phyloP scores from a whole-genome alignment of 1,284 basidiomycete genomes.

The Lentinula novae-zelandiae region DNA sequence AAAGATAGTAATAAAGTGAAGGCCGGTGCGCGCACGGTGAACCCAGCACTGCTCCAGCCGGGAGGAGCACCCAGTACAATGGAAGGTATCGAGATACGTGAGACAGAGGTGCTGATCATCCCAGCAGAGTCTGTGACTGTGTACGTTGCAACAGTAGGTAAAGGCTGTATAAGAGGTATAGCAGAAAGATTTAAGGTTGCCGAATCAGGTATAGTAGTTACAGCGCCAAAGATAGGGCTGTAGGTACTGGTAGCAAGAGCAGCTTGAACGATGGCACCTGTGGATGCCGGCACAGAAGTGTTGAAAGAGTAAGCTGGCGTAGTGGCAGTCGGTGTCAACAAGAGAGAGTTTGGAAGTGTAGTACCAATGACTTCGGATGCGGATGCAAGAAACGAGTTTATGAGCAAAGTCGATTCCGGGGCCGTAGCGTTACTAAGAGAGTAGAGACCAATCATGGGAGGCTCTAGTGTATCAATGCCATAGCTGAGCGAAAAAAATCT shows the following conservation, averaged over 20 bases:
- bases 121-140: constrained; percentile 44
- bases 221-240: constrained; percentile 43
- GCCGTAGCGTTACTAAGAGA: constrained; percentile 46
- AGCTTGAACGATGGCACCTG: constrained; percentile 50
- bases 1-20: constrained; percentile 1
- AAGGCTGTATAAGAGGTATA: constrained; percentile 42
- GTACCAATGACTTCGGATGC: constrained; percentile 66
- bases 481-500: constrained; percentile 41
- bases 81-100: constrained; percentile 33
- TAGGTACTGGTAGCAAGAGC: constrained; percentile 72
- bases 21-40: background rate
- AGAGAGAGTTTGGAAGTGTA: constrained; percentile 71
- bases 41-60: constrained; percentile 28
- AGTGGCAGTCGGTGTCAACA: constrained; percentile 63
- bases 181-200: constrained; percentile 33
- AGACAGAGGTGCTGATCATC: constrained; percentile 38
- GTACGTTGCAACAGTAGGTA: constrained; percentile 40
- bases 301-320: constrained; percentile 73
- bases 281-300: constrained; percentile 52
- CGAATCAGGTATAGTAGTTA: constrained; percentile 5
- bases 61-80: constrained; percentile 50
- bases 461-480: constrained; percentile 68
- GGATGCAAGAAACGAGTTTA: constrained; percentile 57
- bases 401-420: constrained; percentile 33
- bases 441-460: constrained; percentile 73